These are phyloP conservation scores for Annulohypoxylon nitens DNA, from an alignment of 495 filamentous ascomycete species.

Conservation along the genomic window DNA sequence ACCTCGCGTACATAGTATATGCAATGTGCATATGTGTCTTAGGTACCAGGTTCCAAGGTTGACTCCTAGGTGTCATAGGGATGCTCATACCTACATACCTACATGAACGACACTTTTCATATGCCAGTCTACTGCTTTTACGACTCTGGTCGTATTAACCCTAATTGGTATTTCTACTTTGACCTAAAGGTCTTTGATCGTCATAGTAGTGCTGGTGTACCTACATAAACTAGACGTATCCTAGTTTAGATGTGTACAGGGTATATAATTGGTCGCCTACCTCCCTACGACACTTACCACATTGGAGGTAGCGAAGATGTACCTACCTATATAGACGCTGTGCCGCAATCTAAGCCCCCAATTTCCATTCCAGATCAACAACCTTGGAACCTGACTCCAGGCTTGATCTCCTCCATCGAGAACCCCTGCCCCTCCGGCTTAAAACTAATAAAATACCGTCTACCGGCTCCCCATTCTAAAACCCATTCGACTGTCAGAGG, in stretches of 20 bases:
- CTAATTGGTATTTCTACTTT: constrained; percentile 12
- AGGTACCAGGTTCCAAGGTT: constrained; percentile 8
- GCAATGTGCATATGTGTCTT: constrained; percentile 22
- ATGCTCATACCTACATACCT: neutral
- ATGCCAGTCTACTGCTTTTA: neutral
- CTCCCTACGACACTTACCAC: constrained; percentile 21
- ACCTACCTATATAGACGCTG: constrained; percentile 35
- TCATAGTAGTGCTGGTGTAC: constrained; percentile 3
- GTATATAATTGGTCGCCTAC: constrained; percentile 27
- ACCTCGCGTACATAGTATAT: constrained; percentile 21
- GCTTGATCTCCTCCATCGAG: neutral
- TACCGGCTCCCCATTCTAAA: constrained; percentile 7
- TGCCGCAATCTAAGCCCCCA: constrained; percentile 49
- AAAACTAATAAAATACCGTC: constrained; percentile 36
- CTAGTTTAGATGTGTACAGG: constrained; percentile 8
- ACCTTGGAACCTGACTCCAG: neutral
- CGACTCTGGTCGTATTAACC: neutral
- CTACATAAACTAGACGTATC: constrained; percentile 13
- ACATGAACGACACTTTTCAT: neutral
- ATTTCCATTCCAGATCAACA: constrained; percentile 41
- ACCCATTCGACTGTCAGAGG: constrained; percentile 10
- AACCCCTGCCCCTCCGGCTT: constrained; percentile 30
- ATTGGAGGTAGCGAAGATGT: constrained; percentile 36
- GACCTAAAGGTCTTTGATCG: neutral
- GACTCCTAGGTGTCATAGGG: constrained; percentile 1